Conservation (phyloP, 129 eudicot genomes). For the Cynara cardunculus region DNA sequence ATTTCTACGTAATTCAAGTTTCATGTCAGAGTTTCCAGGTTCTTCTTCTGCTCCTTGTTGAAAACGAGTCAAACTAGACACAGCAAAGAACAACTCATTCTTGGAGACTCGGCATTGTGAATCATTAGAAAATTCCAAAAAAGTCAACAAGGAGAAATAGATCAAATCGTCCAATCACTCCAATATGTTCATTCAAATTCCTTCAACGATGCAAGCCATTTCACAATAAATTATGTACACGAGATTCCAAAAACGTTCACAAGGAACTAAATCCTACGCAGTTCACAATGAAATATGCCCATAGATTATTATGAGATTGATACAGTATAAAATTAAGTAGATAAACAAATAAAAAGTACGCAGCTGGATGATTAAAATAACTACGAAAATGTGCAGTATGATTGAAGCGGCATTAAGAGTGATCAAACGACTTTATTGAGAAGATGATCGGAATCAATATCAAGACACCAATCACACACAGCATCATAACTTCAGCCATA, state of each 20-base stretch:
- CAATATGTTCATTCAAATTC: not conserved
- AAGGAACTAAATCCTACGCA: not conserved
- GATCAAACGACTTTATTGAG: not conserved
- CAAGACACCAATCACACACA: not conserved
- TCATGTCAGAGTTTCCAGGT: not conserved
- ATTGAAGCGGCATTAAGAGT: slow-evolving; percentile 13
- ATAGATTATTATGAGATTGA: not conserved
- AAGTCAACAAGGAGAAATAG: slow-evolving; percentile 7
- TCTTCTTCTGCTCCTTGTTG: slow-evolving; percentile 15
- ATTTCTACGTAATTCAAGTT: not conserved
- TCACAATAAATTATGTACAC: not conserved
- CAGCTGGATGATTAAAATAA: slow-evolving; percentile 8
- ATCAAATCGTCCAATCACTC: slow-evolving; percentile 21
- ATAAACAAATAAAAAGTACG: slow-evolving; percentile 2
- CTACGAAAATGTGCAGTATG: not conserved
- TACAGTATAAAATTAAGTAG: not conserved
- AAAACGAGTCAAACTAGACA: slow-evolving; percentile 19
- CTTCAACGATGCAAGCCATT: not conserved
- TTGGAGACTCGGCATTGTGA: slow-evolving; percentile 3
- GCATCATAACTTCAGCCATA: not conserved
- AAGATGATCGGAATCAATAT: not conserved
- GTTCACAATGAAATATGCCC: not conserved
- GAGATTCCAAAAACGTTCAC: not conserved
- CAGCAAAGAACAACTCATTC: not conserved
- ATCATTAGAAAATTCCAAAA: not conserved